A percentile compares a stretch with the other conserved stretches of the same genome.
phyloP scores from a whole-genome alignment of 2,329 filamentous ascomycete genomes.

The Penicillium sclerotiorum region DNA sequence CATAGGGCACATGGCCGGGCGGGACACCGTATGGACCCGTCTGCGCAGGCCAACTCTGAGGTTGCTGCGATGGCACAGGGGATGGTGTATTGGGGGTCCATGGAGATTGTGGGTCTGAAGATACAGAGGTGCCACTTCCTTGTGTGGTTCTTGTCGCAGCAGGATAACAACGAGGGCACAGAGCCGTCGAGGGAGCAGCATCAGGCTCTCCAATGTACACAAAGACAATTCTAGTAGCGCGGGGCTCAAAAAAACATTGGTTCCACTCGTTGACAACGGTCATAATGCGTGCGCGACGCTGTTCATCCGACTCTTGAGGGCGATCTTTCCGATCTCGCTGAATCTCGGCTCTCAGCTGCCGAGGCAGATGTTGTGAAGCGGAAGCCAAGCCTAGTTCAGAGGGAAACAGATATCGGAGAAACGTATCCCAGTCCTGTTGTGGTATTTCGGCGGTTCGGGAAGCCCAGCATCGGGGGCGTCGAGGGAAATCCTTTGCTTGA shows the following conservation, averaged over 20 bases:
- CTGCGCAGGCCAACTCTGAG: slow-evolving; percentile 12
- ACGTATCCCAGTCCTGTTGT: slow-evolving; percentile 49
- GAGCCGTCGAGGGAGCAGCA: slow-evolving; percentile 36
- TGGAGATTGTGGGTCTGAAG: slow-evolving; percentile 11
- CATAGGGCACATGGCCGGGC: slow-evolving; percentile 14
- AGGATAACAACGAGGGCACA: slow-evolving; percentile 45
- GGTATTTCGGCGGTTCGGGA: slow-evolving; percentile 35
- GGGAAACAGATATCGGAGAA: slow-evolving; percentile 46
- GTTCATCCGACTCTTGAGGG: slow-evolving; percentile 44
- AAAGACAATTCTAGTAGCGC: slow-evolving; percentile 37
- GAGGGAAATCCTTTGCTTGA: slow-evolving; percentile 45
- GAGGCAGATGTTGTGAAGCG: slow-evolving; percentile 39
- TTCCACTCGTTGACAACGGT: slow-evolving; percentile 50
- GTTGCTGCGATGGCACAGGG: slow-evolving; percentile 15
- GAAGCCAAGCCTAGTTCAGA: slow-evolving; percentile 41
- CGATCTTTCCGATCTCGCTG: slow-evolving; percentile 46
- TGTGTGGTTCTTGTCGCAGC: slow-evolving; percentile 38
- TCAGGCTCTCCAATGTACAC: slow-evolving; percentile 39
- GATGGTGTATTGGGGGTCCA: slow-evolving; percentile 12
- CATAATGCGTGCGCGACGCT: slow-evolving; percentile 40
- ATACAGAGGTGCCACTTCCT: slow-evolving; percentile 13
- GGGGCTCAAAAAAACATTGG: slow-evolving; percentile 43
- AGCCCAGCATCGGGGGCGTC: slow-evolving; percentile 45
- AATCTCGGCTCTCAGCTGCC: slow-evolving; percentile 43
- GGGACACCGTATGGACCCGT: background rate